phyloP scores from a whole-genome alignment of 768 basidiomycete genomes.

The Boletus insuetus region DNA sequence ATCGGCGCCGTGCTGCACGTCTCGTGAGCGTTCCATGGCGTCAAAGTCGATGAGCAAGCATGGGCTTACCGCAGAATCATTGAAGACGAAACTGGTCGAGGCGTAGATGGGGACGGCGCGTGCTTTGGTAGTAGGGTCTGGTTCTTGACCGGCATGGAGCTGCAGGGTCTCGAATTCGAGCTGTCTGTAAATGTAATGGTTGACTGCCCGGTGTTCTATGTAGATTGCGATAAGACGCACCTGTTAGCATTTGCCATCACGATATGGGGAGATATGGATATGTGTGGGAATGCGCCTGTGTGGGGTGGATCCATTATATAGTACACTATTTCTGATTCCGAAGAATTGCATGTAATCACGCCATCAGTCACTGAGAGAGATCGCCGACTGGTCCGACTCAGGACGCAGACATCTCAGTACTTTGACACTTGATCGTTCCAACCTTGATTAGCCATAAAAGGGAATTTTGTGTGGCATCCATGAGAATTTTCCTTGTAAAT shows the following conservation, averaged over 20 bases:
- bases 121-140: slow-evolving; percentile 53
- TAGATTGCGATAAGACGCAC: background rate
- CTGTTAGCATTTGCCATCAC: slow-evolving; percentile 23
- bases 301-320: background rate
- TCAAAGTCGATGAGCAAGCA: too few relatives aligned
- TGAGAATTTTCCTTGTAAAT: too few relatives aligned
- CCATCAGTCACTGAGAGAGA: background rate
- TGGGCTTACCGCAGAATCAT: slow-evolving; percentile 44
- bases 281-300: background rate
- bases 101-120: slow-evolving; percentile 66
- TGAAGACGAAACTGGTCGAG: slow-evolving; percentile 54
- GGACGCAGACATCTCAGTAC: too few relatives aligned
- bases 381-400: background rate
- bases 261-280: background rate
- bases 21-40: background rate
- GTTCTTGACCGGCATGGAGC: slow-evolving; percentile 57
- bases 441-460: too few relatives aligned
- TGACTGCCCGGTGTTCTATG: background rate
- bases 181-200: slow-evolving; percentile 15
- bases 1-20: slow-evolving; percentile 48
- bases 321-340: background rate
- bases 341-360: slow-evolving; percentile 8
- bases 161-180: slow-evolving; percentile 63
- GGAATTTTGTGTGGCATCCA: too few relatives aligned
- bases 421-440: too few relatives aligned